phyloP scores from a whole-genome alignment of 2,329 filamentous ascomycete species.

The Xylaria sp. region DNA sequence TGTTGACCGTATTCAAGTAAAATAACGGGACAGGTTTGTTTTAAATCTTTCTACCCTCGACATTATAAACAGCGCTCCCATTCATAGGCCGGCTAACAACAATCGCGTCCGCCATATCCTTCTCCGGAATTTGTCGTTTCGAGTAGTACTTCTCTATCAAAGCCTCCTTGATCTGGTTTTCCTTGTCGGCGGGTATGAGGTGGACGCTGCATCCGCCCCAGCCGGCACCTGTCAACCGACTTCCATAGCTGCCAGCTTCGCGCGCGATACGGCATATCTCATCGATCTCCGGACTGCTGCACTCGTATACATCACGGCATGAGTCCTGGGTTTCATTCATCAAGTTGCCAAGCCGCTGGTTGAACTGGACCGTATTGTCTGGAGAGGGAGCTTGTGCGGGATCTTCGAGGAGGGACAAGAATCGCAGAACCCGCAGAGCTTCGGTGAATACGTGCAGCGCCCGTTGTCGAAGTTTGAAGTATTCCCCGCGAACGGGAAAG shows the following conservation, averaged over 20 bases:
- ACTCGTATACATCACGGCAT: slow-evolving; percentile 89
- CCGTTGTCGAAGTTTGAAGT: slow-evolving; percentile 87
- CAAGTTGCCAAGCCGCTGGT: slow-evolving; percentile 78
- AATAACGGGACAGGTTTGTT: not conserved
- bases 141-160: slow-evolving; percentile 86
- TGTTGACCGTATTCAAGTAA: not conserved
- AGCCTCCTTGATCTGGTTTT: slow-evolving; percentile 79
- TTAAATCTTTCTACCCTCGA: slow-evolving; percentile 49
- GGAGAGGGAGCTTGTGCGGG: slow-evolving; percentile 54
- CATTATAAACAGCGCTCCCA: slow-evolving; percentile 68
- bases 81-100: slow-evolving; percentile 89
- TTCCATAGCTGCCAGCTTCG: slow-evolving; percentile 83
- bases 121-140: slow-evolving; percentile 71
- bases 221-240: slow-evolving; percentile 88
- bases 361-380: slow-evolving; percentile 69
- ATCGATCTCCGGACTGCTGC: slow-evolving; percentile 93
- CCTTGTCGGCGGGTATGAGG: slow-evolving; percentile 84
- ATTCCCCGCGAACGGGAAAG: slow-evolving; percentile 88
- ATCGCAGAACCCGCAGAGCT: slow-evolving; percentile 84
- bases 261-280: slow-evolving; percentile 84
- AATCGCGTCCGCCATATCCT: slow-evolving; percentile 81
- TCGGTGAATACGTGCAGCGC: slow-evolving; percentile 92
- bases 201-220: slow-evolving; percentile 98
- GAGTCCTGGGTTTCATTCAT: slow-evolving; percentile 92
- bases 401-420: slow-evolving; percentile 79